Base-by-base conservation (phyloP, 371 early-diverging fungal genomes). In the Dichotomocladium elegans region DNA sequence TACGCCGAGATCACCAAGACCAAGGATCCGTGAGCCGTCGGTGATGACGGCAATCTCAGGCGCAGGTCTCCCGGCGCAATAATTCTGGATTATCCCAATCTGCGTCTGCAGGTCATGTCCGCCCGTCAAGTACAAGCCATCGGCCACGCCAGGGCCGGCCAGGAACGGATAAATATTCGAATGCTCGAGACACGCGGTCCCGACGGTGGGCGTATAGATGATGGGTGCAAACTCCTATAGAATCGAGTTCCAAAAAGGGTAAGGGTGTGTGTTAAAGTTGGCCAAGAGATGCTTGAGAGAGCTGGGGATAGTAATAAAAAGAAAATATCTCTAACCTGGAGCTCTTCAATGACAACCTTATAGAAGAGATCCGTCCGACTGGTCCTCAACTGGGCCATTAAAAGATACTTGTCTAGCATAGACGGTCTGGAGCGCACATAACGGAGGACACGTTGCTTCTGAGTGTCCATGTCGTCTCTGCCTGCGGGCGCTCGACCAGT, bases 151-250 rank as follows among this genome's bases (percentile, higher is more conserved):
- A 14, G 90, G 80, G 28, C 81, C 80, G 25, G 87, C 84, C 29
- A 90, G 74, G 68, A 88, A 89, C 24, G 88, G 91, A 53, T 89
- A 90, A 42, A 95, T 90, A 56, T 88, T 85, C 19, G 92, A 93
- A 69, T 90, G 94, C 53, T 91, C 84, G 48, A 86, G 74, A 72
- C 96, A 96, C 4, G 92, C 96, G 24, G 87, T 78, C 45, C 94
- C 95, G 8, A 94, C 93, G 9, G 93, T 92, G 25, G 95, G 96
- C n/a, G 94, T 96, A 76, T 96, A 94, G 54, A 94, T 92, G 30
- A 91, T 57, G 12, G 89, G 89, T 30, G 88, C 77, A 15, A 87
- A 76, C 66, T 87, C 88, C 79, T 83, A 70, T 3, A 24, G 6
- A 15, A 48, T 27, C 12, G 24, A 3, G 9, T 4, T n/a, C n/a